Evolutionary conservation across 495 filamentous ascomycete genomes (phyloP).

Genomic region (Aspergillus sclerotioniger): DNA sequence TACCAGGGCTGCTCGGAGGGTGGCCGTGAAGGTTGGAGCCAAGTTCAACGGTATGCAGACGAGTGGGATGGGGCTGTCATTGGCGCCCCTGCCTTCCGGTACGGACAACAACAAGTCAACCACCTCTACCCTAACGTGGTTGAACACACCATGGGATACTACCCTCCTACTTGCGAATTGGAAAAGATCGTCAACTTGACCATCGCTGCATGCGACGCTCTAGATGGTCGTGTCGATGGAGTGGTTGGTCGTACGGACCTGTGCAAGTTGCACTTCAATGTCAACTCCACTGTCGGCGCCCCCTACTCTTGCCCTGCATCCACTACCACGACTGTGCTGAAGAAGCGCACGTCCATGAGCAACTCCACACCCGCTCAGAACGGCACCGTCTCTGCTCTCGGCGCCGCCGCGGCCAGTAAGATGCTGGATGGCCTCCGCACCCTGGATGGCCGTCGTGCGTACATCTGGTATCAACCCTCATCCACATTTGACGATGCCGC

Average conservation of each 20-base stretch:
- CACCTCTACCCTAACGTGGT: conserved; percentile 45
- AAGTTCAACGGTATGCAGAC: conserved; percentile 50
- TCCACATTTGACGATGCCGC: conserved; percentile 27
- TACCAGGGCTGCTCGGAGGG: conserved; percentile 40
- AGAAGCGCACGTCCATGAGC: conserved; percentile 31
- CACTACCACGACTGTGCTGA: conserved; percentile 31
- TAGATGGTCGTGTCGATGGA: conserved; percentile 52
- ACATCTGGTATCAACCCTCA: conserved; percentile 32
- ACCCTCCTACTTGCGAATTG: conserved; percentile 50
- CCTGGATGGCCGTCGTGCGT: conserved; percentile 29
- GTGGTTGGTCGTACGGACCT: conserved; percentile 52
- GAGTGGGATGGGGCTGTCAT: conserved; percentile 49
- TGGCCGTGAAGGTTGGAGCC: conserved; percentile 40
- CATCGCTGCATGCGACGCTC: conserved; percentile 50
- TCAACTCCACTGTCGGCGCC: conserved; percentile 43
- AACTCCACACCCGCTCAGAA: conserved; percentile 28
- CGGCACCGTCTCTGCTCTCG: conserved; percentile 28
- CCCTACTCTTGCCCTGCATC: conserved; percentile 48
- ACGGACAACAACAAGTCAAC: conserved; percentile 48
- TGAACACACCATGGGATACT: conserved; percentile 47
- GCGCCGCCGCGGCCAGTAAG: conserved; percentile 28
- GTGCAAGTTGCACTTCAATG: conserved; percentile 46
- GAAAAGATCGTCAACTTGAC: conserved; percentile 49
- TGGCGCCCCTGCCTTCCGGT: conserved; percentile 53
- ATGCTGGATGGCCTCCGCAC: conserved; percentile 33